Base-by-base conservation (phyloP, 2,329 filamentous ascomycete species). In the Penicillium sp. region DNA sequence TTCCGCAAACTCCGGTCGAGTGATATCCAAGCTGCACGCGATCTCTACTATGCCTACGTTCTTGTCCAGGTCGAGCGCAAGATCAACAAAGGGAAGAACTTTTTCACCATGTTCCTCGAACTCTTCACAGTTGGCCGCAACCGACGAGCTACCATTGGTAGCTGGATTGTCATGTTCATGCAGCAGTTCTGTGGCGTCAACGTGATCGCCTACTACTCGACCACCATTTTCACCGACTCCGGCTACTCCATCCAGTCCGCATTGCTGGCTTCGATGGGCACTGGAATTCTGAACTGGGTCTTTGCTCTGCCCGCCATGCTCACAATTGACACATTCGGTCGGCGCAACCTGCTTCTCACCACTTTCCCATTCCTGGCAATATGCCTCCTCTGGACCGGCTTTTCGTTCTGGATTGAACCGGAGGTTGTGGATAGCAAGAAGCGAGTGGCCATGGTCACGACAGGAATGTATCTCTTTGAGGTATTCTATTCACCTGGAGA, bases 291-390 rank as follows among this genome's bases (percentile, higher is more conserved):
- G 65, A 87, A 88, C 65, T 87, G 82, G 73, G 69, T 87, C 23
- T 87, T 87, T 61, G 84, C 85, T 0, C 69, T 86, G 9, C 83
- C 83, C 0, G 84, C 84, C 1, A 77, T 87, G 54, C 83, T 83
- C 63, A 87, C 84, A 0, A 87, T 88, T 53, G 85, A 88, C 65
- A 85, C 80, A 0, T 87, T 83, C 63, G 86, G 85, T 5, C 79
- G 86, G 1, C 78, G 85, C 4, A 85, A 83, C 60, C 73, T 88
- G 5, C 75, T 87, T 1, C 72, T 87, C 1, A 79, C 79, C 6
- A 88, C 84, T 0, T 86, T 87, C 63, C 84, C 85, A 0, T 74
- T 86, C 43, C 83, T 88, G 75, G 71, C 72, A 5, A 66, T 78
- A 40, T 75, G 71, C 51, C 66, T 80, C 0, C 69, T 80, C 53